A percentile compares a stretch with the other conserved stretches of the same genome.
Conservation (phyloP, 225 moss, liverwort and hornwort genomes). For the Neckera pumila region DNA sequence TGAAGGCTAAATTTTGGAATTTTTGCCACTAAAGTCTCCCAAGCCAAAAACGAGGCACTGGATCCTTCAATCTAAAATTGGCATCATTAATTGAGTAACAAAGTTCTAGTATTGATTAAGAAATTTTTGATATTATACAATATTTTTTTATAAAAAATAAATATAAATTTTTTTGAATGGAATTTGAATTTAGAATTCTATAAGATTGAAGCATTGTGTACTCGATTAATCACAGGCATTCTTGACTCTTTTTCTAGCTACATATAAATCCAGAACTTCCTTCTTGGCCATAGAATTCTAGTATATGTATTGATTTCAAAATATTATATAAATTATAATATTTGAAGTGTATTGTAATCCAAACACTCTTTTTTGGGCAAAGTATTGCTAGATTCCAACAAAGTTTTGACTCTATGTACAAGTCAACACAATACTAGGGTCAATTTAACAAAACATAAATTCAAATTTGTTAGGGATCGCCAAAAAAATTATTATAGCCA, state of each 20-base stretch:
- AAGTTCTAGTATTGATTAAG: background rate
- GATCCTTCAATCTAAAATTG: background rate
- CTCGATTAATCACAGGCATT: background rate
- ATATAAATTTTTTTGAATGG: background rate
- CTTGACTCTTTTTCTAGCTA: background rate
- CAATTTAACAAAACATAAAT: background rate
- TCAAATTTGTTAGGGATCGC: background rate
- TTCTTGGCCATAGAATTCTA: background rate
- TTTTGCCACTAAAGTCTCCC: background rate
- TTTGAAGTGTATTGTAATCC: background rate
- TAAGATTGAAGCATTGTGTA: background rate
- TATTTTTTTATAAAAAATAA: background rate
- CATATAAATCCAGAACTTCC: background rate
- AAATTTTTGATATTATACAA: background rate
- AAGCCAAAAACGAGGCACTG: rapidly evolving
- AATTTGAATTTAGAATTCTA: background rate
- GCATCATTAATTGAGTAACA: rapidly evolving
- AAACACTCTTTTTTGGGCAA: background rate
- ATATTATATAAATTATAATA: background rate
- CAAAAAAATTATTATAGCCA: background rate
- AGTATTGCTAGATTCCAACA: background rate
- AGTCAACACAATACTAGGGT: background rate
- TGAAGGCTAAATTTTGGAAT: background rate
- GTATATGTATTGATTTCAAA: background rate
- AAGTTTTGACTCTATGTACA: background rate